Evolutionary conservation across 768 basidiomycete species (phyloP).

Genomic region (Clitopilus passeckerianus): DNA sequence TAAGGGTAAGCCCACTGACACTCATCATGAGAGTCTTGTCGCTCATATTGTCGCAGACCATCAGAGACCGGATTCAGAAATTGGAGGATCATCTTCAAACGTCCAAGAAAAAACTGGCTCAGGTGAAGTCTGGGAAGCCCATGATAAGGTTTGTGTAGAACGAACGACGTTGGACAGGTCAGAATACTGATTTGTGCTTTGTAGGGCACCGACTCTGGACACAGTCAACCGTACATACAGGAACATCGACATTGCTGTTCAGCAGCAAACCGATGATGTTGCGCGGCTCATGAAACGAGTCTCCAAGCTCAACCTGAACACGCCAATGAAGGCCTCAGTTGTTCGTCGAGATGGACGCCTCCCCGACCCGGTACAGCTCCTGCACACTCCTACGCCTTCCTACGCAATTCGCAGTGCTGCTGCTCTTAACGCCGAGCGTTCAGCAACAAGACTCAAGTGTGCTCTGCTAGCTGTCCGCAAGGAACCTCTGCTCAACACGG

Average conservation of each 20-base stretch:
- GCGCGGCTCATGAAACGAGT: constrained; percentile 47
- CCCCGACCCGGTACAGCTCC: constrained; percentile 26
- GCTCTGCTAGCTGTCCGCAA: constrained; percentile 57
- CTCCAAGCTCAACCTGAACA: constrained; percentile 39
- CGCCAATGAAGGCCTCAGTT: constrained; percentile 4
- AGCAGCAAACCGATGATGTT: constrained; percentile 55
- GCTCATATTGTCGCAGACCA: constrained; percentile 34
- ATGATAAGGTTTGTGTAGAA: constrained; percentile 48
- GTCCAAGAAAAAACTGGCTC: constrained; percentile 64
- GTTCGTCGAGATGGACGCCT: constrained; percentile 35
- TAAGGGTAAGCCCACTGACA: constrained; percentile 45
- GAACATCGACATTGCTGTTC: constrained; percentile 74
- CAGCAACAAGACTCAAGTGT: constrained; percentile 64
- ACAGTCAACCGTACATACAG: constrained; percentile 80
- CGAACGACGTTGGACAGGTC: not conserved
- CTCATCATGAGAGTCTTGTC: constrained; percentile 4
- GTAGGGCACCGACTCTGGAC: constrained; percentile 80
- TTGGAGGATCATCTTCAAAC: constrained; percentile 69
- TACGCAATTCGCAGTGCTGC: constrained; percentile 75
- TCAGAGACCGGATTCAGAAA: constrained; percentile 70
- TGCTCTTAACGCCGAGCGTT: constrained; percentile 76
- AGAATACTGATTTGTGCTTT: constrained; percentile 3
- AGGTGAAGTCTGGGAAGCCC: constrained; percentile 57
- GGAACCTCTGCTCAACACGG: constrained; percentile 64
- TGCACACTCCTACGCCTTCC: constrained; percentile 49